phyloP scores from a whole-genome alignment of 352 stramenopile species.

The Phytophthora pluvialis region DNA sequence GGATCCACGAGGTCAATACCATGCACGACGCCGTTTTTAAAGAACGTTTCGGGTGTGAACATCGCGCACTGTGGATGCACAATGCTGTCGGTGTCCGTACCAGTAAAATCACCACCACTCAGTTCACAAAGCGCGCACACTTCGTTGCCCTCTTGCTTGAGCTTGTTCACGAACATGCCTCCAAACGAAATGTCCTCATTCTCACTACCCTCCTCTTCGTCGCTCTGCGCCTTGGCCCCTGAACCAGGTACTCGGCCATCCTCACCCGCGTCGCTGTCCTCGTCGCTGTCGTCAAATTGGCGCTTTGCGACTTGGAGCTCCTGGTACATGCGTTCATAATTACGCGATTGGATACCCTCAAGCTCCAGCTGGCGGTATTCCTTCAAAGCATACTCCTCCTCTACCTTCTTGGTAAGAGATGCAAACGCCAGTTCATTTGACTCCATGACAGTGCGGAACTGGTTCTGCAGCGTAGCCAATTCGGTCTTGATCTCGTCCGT shows the following conservation, averaged over 20 bases:
- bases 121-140: conserved; percentile 77
- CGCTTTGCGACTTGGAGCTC: conserved; percentile 50
- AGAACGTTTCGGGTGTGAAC: conserved; percentile 88
- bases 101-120: conserved; percentile 77
- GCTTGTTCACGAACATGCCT: conserved; percentile 78
- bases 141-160: conserved; percentile 75
- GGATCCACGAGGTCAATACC: conserved; percentile 61
- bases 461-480: conserved; percentile 47
- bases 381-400: conserved; percentile 58
- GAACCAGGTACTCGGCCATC: conserved; percentile 13
- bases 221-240: conserved; percentile 16
- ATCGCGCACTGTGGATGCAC: conserved; percentile 84
- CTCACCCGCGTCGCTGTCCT: conserved; percentile 23
- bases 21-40: conserved; percentile 71
- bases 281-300: conserved; percentile 64
- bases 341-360: conserved; percentile 54
- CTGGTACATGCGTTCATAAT: conserved; percentile 80
- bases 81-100: conserved; percentile 61
- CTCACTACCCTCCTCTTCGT: conserved; percentile 44
- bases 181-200: conserved; percentile 68
- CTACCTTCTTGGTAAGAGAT: conserved; percentile 42
- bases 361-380: conserved; percentile 54
- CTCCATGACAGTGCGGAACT: conserved; percentile 54
- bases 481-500: conserved; percentile 57
- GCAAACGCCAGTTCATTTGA: conserved; percentile 50